phyloP scores from a whole-genome alignment of 306 rosid genomes.

The Betula pendula region DNA sequence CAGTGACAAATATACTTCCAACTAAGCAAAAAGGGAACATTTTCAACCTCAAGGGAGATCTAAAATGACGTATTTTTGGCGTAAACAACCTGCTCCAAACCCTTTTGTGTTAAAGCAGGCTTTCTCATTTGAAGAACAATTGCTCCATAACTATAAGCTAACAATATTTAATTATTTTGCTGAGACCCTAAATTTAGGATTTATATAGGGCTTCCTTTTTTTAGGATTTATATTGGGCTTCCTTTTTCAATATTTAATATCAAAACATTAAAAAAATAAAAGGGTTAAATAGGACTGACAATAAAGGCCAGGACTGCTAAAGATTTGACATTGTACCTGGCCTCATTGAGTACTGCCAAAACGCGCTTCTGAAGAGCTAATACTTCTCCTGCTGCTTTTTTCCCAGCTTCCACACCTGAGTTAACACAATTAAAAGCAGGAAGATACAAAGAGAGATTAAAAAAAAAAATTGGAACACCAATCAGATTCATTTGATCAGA shows the following conservation, averaged over 20 bases:
- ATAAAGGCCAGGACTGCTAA: background rate
- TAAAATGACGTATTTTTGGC: background rate
- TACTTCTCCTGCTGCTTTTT: conserved; percentile 90
- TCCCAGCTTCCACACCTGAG: conserved; percentile 94
- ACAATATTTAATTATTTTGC: background rate
- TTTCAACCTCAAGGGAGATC: background rate
- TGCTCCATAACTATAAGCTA: background rate
- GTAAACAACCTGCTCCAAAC: background rate
- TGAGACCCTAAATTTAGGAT: background rate
- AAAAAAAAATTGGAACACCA: background rate
- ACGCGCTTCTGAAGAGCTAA: conserved; percentile 95
- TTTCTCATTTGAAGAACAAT: background rate
- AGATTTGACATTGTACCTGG: conserved; percentile 52
- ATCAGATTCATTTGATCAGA: background rate
- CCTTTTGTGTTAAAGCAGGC: background rate
- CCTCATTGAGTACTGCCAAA: conserved; percentile 78
- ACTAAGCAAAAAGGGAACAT: background rate
- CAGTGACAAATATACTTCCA: background rate
- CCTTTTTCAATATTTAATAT: background rate
- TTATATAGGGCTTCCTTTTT: background rate
- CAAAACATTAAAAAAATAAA: background rate
- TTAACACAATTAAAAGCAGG: conserved; percentile 18
- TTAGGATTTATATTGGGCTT: background rate
- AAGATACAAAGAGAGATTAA: background rate
- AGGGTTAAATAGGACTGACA: background rate